Percentiles rank a stretch among this genome's conserved stretches.
Evolutionary conservation across 495 filamentous ascomycete species (phyloP).

Genomic region (Penicillium parvum): DNA sequence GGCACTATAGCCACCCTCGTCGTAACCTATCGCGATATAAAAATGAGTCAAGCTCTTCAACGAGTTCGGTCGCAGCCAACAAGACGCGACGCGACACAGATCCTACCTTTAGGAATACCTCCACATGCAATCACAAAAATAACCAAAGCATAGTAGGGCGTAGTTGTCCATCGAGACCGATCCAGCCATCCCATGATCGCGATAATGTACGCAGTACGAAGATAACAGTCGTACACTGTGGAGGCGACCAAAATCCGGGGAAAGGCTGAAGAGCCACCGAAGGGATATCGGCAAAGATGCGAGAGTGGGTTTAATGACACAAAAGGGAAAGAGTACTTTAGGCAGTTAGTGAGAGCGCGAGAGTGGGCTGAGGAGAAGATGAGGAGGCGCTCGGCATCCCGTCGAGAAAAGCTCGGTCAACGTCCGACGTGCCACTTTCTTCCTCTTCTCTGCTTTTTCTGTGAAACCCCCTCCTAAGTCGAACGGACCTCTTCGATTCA

Average conservation of each 20-base stretch:
- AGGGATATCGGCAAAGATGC: slow-evolving; percentile 8
- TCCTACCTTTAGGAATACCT: slow-evolving; percentile 41
- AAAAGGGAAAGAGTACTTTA: too few relatives aligned
- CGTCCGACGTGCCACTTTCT: slow-evolving; percentile 4
- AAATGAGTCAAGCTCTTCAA: too few relatives aligned
- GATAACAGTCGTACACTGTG: neutral
- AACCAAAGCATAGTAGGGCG: slow-evolving; percentile 38
- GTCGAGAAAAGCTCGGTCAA: slow-evolving; percentile 12
- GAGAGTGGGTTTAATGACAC: slow-evolving; percentile 5
- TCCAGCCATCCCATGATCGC: slow-evolving; percentile 31
- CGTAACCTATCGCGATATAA: slow-evolving; percentile 47
- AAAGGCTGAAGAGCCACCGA: too few relatives aligned
- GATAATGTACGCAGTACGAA: neutral
- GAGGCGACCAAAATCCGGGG: slow-evolving; percentile 11
- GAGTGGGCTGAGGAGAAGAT: neutral
- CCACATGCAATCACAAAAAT: slow-evolving; percentile 40
- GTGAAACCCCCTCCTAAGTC: neutral
- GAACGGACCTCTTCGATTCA: neutral
- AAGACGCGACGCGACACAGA: neutral
- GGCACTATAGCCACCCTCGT: slow-evolving; percentile 46
- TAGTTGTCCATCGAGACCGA: slow-evolving; percentile 36
- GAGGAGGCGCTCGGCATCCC: slow-evolving; percentile 11
- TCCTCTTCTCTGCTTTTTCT: neutral
- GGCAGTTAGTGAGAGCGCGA: too few relatives aligned
- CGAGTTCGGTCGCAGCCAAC: neutral